Evolutionary conservation across 768 basidiomycete genomes (phyloP).

Genomic region (Lactarius akahatsu): DNA sequence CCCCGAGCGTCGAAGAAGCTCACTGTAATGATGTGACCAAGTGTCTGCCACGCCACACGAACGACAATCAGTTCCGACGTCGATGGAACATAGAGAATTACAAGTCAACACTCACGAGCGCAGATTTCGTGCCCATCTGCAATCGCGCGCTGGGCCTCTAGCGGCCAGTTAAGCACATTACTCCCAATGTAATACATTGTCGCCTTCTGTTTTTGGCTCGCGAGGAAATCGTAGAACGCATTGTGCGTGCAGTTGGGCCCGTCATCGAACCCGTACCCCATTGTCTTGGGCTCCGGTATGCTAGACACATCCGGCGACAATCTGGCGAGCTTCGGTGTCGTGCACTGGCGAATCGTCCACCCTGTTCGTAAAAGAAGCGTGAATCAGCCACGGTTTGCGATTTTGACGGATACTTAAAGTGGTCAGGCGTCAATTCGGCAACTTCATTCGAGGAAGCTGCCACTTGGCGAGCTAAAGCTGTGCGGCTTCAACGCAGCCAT

Average conservation of each 20-base stretch:
- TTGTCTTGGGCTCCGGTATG: no score
- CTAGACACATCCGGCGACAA: no score
- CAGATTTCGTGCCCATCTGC: slow-evolving; percentile 57
- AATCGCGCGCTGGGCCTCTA: slow-evolving; percentile 53
- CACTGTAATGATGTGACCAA: slow-evolving; percentile 54
- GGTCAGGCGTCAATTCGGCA: background rate
- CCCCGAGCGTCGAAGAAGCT: background rate
- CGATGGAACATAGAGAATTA: background rate
- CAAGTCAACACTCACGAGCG: slow-evolving; percentile 46
- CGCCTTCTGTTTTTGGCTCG: no score
- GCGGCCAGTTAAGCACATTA: slow-evolving; percentile 55
- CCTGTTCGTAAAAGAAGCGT: background rate
- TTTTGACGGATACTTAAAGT: background rate
- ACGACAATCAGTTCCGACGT: background rate
- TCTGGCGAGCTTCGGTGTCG: no score
- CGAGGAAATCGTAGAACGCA: no score
- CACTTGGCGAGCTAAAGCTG: background rate
- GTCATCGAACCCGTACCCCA: no score
- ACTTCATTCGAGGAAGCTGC: background rate
- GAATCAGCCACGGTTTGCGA: background rate
- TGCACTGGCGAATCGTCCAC: no score
- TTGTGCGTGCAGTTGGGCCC: no score
- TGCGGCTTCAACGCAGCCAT: background rate
- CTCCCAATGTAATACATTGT: slow-evolving; percentile 61
- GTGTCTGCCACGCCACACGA: slow-evolving; percentile 34